Evolutionary conservation across 257 asterid genomes (phyloP), one percentile per base, ranked within the genome.

Genomic region (Ehretia macrophylla): DNA sequence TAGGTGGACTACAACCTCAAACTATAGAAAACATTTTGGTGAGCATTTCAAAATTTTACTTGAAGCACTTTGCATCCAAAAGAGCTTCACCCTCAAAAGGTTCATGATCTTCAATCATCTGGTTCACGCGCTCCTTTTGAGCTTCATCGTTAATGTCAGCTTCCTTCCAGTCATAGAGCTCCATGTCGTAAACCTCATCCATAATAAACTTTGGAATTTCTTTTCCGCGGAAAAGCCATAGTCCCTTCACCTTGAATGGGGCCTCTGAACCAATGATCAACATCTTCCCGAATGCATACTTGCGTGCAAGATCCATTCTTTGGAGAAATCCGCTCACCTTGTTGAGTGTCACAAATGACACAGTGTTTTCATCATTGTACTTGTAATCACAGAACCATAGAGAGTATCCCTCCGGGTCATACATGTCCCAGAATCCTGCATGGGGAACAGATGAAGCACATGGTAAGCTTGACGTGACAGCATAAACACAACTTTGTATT

Each of bases 371-470:
- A 27, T 92, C 96, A 5, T 92, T 81, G 85, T 88, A 92, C 60
- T 92, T 92, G 83, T 92, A 92, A 56, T 92, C 83, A 20, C 99
- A 92, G 79, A 92, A 92, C 99, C 97, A 92, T 4, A 92, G 85
- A 11, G 97, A 92, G 80, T 92, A 92, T 57, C 97, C 99, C 70
- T 92, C 99, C 0, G 95, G 95, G 55, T 92, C 99, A 44, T 79
- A 92, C 99, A 92, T 92, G 61, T 92, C 97, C 99, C 97, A 92
- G 48, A 92, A 92, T 27, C 99, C 99, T 92, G 76, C 45, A 71
- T 58, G 51, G 6, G 18, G n/a, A 4, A 8, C 4, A 59, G 56
- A 17, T 50, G 20, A 46, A 57, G 2, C 11, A 47, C 42, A 9
- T n/a, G 44, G 11, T 42, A 42, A 42, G 12, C 16, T 10, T 42